Conservation (phyloP, 2,329 filamentous ascomycete genomes). For the Trichoderma sp. region DNA sequence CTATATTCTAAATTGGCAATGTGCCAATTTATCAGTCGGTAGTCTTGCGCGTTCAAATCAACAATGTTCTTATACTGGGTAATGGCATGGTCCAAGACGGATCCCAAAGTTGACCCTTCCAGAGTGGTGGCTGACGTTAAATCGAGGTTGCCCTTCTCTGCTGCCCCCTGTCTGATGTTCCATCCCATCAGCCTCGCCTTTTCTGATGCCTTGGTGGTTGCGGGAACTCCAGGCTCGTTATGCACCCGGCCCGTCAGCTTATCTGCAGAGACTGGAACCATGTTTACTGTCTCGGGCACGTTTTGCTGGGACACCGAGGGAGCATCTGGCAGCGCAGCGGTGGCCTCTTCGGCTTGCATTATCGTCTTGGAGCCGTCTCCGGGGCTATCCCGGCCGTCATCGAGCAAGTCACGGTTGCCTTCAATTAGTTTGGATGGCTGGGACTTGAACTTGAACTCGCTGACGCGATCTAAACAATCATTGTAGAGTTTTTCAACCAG, state of each 20-base stretch:
- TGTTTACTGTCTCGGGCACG: slow-evolving; percentile 50
- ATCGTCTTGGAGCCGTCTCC: slow-evolving; percentile 70
- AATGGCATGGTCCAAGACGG: slow-evolving; percentile 90
- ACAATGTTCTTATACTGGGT: slow-evolving; percentile 80
- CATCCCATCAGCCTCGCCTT: slow-evolving; percentile 82
- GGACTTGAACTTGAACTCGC: slow-evolving; percentile 80
- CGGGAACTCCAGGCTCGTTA: slow-evolving; percentile 65
- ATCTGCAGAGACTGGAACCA: slow-evolving; percentile 63
- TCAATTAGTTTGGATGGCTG: slow-evolving; percentile 68
- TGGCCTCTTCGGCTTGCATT: slow-evolving; percentile 65
- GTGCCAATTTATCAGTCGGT: slow-evolving; percentile 94
- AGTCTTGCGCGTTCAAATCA: slow-evolving; percentile 79
- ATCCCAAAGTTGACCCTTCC: slow-evolving; percentile 72
- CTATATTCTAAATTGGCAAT: slow-evolving; percentile 97
- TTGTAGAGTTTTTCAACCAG: slow-evolving; percentile 92
- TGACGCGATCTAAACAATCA: slow-evolving; percentile 87
- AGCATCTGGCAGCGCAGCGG: slow-evolving; percentile 56
- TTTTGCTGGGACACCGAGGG: slow-evolving; percentile 53
- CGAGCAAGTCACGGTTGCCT: slow-evolving; percentile 77
- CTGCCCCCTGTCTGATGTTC: slow-evolving; percentile 63
- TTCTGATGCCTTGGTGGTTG: slow-evolving; percentile 68
- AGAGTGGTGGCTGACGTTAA: slow-evolving; percentile 62
- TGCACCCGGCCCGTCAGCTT: slow-evolving; percentile 70
- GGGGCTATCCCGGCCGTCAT: slow-evolving; percentile 74
- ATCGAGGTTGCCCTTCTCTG: slow-evolving; percentile 65